Evolutionary conservation across 2,329 filamentous ascomycete genomes (phyloP).

Genomic region (Diaporthe aspalathi): DNA sequence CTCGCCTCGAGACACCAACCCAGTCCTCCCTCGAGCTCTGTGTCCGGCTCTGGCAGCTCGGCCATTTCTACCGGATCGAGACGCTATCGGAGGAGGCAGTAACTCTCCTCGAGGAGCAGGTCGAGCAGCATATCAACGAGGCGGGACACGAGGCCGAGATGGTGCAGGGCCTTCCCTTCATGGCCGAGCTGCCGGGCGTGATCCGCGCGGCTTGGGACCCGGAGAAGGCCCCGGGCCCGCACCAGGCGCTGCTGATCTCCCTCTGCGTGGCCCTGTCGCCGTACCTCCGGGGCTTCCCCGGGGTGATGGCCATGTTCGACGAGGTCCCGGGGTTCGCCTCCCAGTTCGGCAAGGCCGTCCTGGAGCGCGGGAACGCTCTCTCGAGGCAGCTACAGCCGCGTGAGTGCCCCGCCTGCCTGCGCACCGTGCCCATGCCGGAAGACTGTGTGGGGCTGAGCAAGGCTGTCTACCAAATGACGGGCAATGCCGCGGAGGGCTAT

Average conservation of each 20-base stretch:
- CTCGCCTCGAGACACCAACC: background rate
- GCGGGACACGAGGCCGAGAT: background rate
- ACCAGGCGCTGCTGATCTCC: background rate
- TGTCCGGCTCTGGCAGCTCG: background rate
- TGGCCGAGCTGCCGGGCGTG: background rate
- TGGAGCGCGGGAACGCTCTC: background rate
- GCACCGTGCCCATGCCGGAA: no score
- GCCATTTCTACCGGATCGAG: background rate
- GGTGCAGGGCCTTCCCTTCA: background rate
- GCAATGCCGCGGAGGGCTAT: no score
- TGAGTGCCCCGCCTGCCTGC: no score
- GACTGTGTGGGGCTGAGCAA: no score
- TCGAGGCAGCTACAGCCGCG: no score
- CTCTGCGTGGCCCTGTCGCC: background rate
- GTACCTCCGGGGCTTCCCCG: background rate
- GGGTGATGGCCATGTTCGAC: background rate
- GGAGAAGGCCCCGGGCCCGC: background rate
- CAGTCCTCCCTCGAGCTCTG: slow-evolving; percentile 7
- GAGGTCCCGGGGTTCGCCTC: background rate
- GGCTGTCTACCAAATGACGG: no score
- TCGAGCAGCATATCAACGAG: background rate
- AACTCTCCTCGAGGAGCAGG: background rate
- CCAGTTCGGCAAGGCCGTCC: background rate
- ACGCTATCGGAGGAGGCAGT: background rate
- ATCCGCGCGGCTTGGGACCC: background rate